Evolutionary conservation across 2,329 filamentous ascomycete species (phyloP).

Genomic region (Volutella citrinella): DNA sequence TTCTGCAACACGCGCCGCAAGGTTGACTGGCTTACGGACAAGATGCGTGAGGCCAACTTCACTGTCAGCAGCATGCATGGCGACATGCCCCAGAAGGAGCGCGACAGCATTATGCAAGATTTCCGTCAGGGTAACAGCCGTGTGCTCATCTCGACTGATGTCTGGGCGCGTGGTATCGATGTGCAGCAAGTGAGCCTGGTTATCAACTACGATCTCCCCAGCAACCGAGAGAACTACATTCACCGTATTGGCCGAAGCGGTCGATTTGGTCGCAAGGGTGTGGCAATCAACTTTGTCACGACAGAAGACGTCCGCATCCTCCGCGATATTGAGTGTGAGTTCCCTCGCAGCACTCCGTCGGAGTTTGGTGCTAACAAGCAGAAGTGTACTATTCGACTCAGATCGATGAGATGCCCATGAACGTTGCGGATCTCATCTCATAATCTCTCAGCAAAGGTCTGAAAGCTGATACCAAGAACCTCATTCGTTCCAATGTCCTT

Average conservation of each 20-base stretch:
- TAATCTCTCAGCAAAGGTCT: constrained; percentile 26
- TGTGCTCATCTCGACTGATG: constrained; percentile 94
- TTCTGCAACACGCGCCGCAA: constrained; percentile 99
- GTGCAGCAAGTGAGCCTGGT: constrained; percentile 97
- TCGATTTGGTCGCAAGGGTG: constrained; percentile 95
- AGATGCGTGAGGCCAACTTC: constrained; percentile 98
- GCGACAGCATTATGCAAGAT: constrained; percentile 99
- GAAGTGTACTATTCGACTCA: constrained; percentile 94
- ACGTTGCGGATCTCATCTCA: constrained; percentile 64
- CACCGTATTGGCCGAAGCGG: constrained; percentile 96
- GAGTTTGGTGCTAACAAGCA: no score
- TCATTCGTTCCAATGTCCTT: no score
- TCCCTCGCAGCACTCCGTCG: no score
- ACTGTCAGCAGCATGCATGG: constrained; percentile 99
- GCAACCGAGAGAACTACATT: constrained; percentile 99
- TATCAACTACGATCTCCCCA: constrained; percentile 98
- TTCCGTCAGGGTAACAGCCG: constrained; percentile 95
- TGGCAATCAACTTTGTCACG: constrained; percentile 99
- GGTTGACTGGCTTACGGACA: constrained; percentile 99
- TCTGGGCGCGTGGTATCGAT: constrained; percentile 97
- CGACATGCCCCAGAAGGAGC: constrained; percentile 97
- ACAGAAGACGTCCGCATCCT: constrained; percentile 97
- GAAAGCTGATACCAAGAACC: background rate
- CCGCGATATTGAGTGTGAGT: constrained; percentile 88
- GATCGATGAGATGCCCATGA: constrained; percentile 99